Base-by-base conservation (phyloP, 1,139 yeast genomes). In the Yamadazyma sp. region DNA sequence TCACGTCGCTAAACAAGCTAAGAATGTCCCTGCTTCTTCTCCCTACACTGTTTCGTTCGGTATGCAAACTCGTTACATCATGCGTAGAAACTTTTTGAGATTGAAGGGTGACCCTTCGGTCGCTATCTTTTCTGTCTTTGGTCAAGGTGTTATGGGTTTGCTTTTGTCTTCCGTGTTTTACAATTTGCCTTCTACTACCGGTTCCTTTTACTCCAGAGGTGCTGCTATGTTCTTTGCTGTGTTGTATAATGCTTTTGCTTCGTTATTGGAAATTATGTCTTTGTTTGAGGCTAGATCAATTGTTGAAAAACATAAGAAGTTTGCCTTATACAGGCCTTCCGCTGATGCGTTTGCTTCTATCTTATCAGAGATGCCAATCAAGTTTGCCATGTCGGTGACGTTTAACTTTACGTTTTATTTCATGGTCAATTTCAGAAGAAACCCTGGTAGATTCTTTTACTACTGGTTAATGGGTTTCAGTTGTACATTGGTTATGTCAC, bases 151-250 rank as follows among this genome's bases (percentile, higher is more conserved):
- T n/a, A 82, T 86, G 85, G 86, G 86, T 25, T 70, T 87, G 43
- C 65, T 87, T 43, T 62, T 86, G 39, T 76, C 90, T 3, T 86
- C 95, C 1, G 78, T 87, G 54, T 86, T 84, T 57, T 86, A 78
- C 67, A 82, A 86, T 52, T 54, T 82, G 48, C 60, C 56, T 3
- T 50, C 57, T 3, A 57, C 55, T 17, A 62, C 67, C 1, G 59
- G 51, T 10, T 74, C 86, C 1, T 82, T 86, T 58, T 84, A 76
- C 56, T 73, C 67, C 47, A 73, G 95, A 52, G 80, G 85, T 47
- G 83, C 90, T 17, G 73, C 85, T 18, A 61, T 87, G 67, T 87
- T 86, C 65, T 85, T 85, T 57, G 86, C 94, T 34, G 76, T 84
- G 36, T 68, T 86, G 53, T 85, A 82, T 62, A 85, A 86, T 57